A percentile compares a stretch with the other conserved stretches of the same genome.
phyloP scores from a whole-genome alignment of 495 filamentous ascomycete genomes.

The Copromyces sp. region DNA sequence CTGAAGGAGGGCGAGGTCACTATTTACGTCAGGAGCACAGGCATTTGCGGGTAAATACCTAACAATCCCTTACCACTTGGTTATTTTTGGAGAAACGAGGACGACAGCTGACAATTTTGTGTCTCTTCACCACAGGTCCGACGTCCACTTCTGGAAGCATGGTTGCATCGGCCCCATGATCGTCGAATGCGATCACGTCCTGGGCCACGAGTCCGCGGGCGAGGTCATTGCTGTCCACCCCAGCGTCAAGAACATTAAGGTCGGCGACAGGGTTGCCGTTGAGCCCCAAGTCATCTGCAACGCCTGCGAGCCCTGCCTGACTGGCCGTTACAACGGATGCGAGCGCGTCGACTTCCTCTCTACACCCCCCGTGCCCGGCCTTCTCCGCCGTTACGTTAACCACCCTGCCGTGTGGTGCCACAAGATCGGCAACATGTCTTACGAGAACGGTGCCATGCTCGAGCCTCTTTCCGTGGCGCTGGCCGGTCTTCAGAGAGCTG shows the following conservation, averaged over 20 bases:
- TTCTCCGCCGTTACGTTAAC: conserved; percentile 85
- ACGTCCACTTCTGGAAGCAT: conserved; percentile 93
- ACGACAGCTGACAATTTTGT: conserved; percentile 7
- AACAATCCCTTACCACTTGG: background rate
- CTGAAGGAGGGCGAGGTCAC: conserved; percentile 77
- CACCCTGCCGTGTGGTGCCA: conserved; percentile 89
- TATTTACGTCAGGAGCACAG: conserved; percentile 76
- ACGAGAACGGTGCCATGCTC: conserved; percentile 75
- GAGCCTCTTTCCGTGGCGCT: conserved; percentile 82
- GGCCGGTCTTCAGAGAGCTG: conserved; percentile 70
- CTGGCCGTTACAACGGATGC: conserved; percentile 88
- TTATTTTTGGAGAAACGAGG: conserved; percentile 15
- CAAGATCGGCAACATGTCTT: conserved; percentile 83
- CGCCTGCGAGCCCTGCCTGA: conserved; percentile 79
- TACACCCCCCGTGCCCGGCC: conserved; percentile 79
- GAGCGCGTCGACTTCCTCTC: conserved; percentile 75
- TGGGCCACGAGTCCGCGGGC: conserved; percentile 88
- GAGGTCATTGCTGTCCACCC: conserved; percentile 72
- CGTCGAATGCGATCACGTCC: conserved; percentile 73
- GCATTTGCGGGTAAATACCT: conserved; percentile 72
- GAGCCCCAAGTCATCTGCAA: conserved; percentile 88
- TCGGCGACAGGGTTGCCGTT: conserved; percentile 80
- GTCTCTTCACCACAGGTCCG: conserved; percentile 47
- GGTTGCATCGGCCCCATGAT: conserved; percentile 94
- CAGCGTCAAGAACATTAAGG: conserved; percentile 60